phyloP scores from a whole-genome alignment of 257 asterid species.

The Cinchona pubescens region DNA sequence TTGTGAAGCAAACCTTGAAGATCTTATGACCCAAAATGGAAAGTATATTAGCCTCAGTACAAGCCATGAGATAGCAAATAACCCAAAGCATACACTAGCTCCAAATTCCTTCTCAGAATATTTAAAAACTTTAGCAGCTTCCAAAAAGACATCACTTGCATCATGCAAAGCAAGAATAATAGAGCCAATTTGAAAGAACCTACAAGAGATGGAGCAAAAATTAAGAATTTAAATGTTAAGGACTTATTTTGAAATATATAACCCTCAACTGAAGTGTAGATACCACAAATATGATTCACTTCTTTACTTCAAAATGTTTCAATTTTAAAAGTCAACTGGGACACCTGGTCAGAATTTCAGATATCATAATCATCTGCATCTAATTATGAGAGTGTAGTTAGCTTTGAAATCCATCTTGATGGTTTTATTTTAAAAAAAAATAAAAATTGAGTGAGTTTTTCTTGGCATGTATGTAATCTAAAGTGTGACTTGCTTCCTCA shows the following conservation, averaged over 20 bases:
- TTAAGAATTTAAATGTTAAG: not conserved
- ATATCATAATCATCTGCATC: not conserved
- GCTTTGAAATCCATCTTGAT: not conserved
- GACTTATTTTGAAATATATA: not conserved
- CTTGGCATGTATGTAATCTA: not conserved
- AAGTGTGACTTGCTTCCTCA: not conserved
- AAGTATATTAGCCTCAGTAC: slow-evolving; percentile 72
- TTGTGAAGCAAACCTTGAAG: slow-evolving; percentile 50
- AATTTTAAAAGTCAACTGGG: too few species aligned
- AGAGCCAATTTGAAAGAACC: slow-evolving; percentile 82
- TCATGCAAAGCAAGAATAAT: slow-evolving; percentile 86
- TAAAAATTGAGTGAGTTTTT: not conserved
- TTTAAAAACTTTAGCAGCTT: slow-evolving; percentile 91
- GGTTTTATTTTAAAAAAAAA: not conserved
- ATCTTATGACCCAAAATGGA: slow-evolving; percentile 83
- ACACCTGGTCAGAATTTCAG: slow-evolving; percentile 2
- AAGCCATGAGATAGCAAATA: slow-evolving; percentile 83
- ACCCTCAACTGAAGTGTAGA: not conserved
- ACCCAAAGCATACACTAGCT: slow-evolving; percentile 78
- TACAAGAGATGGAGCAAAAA: slow-evolving; percentile 23
- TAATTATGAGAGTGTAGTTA: not conserved
- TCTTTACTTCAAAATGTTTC: not conserved
- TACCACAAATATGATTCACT: not conserved
- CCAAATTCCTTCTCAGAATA: slow-evolving; percentile 81
- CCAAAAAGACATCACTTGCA: slow-evolving; percentile 90